phyloP scores from a whole-genome alignment of 192 early-diverging fungal species.

The Thoreauomyces humboldtii region DNA sequence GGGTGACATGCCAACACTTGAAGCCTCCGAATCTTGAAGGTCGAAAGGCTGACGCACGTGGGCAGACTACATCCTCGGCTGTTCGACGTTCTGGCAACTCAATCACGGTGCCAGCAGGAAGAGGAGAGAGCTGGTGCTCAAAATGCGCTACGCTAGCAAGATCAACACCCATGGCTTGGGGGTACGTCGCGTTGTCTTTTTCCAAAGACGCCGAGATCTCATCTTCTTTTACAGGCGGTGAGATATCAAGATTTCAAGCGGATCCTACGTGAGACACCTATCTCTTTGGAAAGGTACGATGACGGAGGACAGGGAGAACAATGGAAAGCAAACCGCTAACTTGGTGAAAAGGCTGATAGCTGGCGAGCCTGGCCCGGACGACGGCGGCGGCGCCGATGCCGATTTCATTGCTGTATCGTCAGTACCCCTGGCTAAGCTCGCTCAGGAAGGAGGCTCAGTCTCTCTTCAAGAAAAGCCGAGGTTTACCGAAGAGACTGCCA shows the following conservation, averaged over 20 bases:
- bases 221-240: not conserved
- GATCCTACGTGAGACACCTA: not conserved
- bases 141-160: not conserved
- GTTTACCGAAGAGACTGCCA: slow-evolving; percentile 14
- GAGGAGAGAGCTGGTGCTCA: slow-evolving; percentile 3
- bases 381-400: too few relatives aligned
- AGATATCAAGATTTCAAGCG: slow-evolving; percentile 23
- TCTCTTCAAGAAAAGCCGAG: slow-evolving; percentile 18
- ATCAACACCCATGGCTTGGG: not conserved
- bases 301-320: too few relatives aligned
- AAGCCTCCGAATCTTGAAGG: not conserved
- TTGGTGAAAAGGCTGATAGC: too few relatives aligned
- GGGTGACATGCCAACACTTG: not conserved
- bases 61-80: slow-evolving; percentile 3
- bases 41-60: not conserved
- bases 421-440: not conserved
- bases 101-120: slow-evolving; percentile 1
- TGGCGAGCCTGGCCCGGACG: too few relatives aligned
- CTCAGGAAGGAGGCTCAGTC: not conserved
- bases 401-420: not conserved
- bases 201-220: not conserved
- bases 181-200: not conserved
- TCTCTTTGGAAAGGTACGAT: slow-evolving; percentile 18
- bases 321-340: too few relatives aligned
- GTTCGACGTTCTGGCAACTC: slow-evolving; percentile 4